Base-by-base conservation (phyloP, 495 filamentous ascomycete genomes). In the Neurospora tetrasperma region DNA sequence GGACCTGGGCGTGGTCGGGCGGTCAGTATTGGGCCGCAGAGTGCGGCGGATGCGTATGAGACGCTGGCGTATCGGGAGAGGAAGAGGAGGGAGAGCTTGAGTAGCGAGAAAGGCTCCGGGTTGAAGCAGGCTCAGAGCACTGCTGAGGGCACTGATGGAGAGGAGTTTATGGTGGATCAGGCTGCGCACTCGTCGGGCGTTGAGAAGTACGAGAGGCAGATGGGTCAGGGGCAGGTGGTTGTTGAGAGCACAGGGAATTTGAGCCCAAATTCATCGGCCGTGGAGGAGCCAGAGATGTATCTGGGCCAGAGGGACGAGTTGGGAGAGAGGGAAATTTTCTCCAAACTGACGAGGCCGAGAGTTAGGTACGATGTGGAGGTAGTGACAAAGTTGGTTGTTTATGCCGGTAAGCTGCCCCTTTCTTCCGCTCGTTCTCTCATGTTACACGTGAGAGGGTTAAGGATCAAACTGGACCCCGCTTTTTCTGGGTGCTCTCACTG, bases 321-420 rank as follows among this genome's bases (percentile, higher is more conserved):
- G 62, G 87, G 81, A 77, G 92, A 96, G 77, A 89, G 87, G 74
- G 92, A 97, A 77, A 89, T 99, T 76, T 97, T 98, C 79, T 90
- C 89, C 20, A 89, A 86, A 79, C 87, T 98, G 70, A 90, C 94
- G 71, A 94, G 90, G 81, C 94, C 96, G 23, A 89, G 96, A 71
- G 94, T 97, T 40, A 86, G 94, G 74, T 99, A 99, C 78, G 96
- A 99, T 83, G 95, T 98, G 10, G 96, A 99, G 79, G 95, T 99
- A 27, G 89, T 98, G 54, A 98, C 96, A 20, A 98, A 97, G 83
- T 84, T 99, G 70, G 91, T 99, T 77, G 94, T 99, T 48, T 99
- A 99, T 86, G 86, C 90, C 73, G 96, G 95, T 97, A 71, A 16
- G 73, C 10, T 20, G 2, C 70, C 41, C 27, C 66, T 74, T 44